Percentiles rank a stretch among this genome's conserved stretches.
Conservation (phyloP, 768 basidiomycete genomes). For the Termitomyces titanicus region DNA sequence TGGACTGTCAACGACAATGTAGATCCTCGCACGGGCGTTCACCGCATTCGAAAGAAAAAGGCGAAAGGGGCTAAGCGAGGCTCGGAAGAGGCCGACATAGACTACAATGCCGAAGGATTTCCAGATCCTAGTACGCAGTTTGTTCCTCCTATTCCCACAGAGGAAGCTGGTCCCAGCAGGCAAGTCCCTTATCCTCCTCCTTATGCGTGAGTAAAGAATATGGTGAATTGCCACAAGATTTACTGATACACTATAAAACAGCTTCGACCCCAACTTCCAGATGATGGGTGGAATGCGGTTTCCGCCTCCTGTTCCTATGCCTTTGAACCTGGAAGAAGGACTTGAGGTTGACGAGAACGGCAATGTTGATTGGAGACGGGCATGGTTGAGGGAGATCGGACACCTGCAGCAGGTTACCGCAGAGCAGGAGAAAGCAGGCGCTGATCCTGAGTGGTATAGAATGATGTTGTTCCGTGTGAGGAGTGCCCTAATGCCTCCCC, state of each 20-base stretch:
- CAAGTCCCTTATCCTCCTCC: constrained; percentile 57
- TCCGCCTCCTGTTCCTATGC: constrained; percentile 50
- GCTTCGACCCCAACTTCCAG: constrained; percentile 73
- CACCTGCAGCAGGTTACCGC: constrained; percentile 72
- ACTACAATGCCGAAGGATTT: constrained; percentile 58
- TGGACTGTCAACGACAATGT: constrained; percentile 93
- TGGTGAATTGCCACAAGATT: not conserved
- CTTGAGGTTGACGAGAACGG: constrained; percentile 76
- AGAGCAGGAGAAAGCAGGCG: constrained; percentile 80
- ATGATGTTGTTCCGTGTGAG: constrained; percentile 84
- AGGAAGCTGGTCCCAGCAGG: constrained; percentile 59
- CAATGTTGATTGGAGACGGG: constrained; percentile 73
- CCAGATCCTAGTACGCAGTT: constrained; percentile 56
- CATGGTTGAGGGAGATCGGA: constrained; percentile 78
- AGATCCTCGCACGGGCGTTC: constrained; percentile 85
- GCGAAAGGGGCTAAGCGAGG: constrained; percentile 52
- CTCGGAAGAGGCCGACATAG: constrained; percentile 60
- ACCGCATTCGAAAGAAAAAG: constrained; percentile 87
- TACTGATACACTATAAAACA: constrained; percentile 23
- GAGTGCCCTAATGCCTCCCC: constrained; percentile 60
- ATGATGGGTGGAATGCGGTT: constrained; percentile 71
- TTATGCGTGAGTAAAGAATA: constrained; percentile 44
- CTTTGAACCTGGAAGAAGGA: constrained; percentile 60
- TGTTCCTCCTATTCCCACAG: constrained; percentile 53
- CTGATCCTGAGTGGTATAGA: constrained; percentile 80